Base-by-base conservation (phyloP, 257 asterid genomes). In the Dorcoceras hygrometricum region DNA sequence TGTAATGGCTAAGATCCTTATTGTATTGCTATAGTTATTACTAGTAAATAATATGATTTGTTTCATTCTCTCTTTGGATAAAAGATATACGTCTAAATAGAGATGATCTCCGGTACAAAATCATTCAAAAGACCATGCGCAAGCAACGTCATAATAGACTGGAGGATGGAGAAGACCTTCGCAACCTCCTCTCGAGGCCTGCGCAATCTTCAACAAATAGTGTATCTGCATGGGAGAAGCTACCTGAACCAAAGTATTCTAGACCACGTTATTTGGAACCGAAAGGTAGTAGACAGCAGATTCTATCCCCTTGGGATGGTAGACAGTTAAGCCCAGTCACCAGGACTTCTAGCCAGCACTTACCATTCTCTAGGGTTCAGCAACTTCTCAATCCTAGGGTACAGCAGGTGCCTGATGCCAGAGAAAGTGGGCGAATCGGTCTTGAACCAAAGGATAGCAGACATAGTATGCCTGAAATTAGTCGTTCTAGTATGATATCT, bases 81-180 rank as follows among this genome's bases (percentile, higher is more conserved):
- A 72, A 75, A 89, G 95, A 82, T 71, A 71, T 60, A 18, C 76
- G 61, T 66, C 95, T 90, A n/a, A 69, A 81, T 51, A 79, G 78
- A 80, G 82, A 77, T 81, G 99, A 93, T 77, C 87, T 93, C 26
- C 92, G 97, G 50, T 80, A 83, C 82, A 93, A 93, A 75, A 83
- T 93, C 71, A 72, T 79, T 83, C 82, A 78, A 68, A 93, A 88
- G 66, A 73, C 46, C 53, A 68, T 25, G 23, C 76, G 57, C 20
- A 82, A 85, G 75, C 81, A 70, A 68, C 67, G 80, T 67, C 85
- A 81, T 75, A 85, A 55, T 59, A 77, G 75, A 77, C 81, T 75
- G 22, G 86, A 73, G 78, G 77, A 69, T 76, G 84, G 77, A 18
- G 59, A 72, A 69, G 99, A 93, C 76, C 97, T 93, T 53, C 89